Conservation (phyloP, 2,329 filamentous ascomycete species). For the Eurotiales sp. region DNA sequence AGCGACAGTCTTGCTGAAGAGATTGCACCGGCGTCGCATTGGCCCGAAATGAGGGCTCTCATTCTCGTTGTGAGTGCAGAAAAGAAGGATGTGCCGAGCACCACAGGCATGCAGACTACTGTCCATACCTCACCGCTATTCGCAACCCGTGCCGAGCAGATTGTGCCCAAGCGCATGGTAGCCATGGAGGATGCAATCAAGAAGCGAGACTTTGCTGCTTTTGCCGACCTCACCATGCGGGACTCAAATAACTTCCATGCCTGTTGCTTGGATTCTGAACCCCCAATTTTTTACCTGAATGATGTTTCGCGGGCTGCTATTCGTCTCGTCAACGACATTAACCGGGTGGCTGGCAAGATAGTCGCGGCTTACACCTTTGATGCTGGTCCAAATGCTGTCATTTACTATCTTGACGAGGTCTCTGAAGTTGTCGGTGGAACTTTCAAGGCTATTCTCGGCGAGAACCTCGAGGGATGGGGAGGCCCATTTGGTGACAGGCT, state of each 20-base stretch:
- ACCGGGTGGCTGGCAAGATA: conserved; percentile 69
- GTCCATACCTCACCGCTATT: conserved; percentile 90
- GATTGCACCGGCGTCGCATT: conserved; percentile 83
- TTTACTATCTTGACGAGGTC: conserved; percentile 88
- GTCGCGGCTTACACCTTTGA: conserved; percentile 97
- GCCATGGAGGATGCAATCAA: conserved; percentile 79
- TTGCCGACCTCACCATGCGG: conserved; percentile 89
- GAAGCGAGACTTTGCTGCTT: conserved; percentile 75
- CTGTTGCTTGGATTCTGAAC: conserved; percentile 88
- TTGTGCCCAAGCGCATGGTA: conserved; percentile 80
- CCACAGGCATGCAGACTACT: conserved; percentile 94
- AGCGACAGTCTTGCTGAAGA: conserved; percentile 84
- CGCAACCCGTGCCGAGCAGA: conserved; percentile 64
- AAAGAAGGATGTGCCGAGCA: conserved; percentile 93
- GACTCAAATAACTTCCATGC: conserved; percentile 98
- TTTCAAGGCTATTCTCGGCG: conserved; percentile 72
- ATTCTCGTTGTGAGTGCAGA: conserved; percentile 87
- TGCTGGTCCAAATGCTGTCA: conserved; percentile 91
- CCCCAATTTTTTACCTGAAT: conserved; percentile 98
- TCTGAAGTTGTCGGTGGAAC: conserved; percentile 68
- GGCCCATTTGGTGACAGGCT: conserved; percentile 55
- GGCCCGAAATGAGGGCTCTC: conserved; percentile 90
- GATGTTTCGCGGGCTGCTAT: conserved; percentile 86
- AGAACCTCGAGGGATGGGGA: conserved; percentile 51
- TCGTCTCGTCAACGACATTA: conserved; percentile 83